Evolutionary conservation across 106 monocot genomes (phyloP).

Genomic region (Acorus calamus): DNA sequence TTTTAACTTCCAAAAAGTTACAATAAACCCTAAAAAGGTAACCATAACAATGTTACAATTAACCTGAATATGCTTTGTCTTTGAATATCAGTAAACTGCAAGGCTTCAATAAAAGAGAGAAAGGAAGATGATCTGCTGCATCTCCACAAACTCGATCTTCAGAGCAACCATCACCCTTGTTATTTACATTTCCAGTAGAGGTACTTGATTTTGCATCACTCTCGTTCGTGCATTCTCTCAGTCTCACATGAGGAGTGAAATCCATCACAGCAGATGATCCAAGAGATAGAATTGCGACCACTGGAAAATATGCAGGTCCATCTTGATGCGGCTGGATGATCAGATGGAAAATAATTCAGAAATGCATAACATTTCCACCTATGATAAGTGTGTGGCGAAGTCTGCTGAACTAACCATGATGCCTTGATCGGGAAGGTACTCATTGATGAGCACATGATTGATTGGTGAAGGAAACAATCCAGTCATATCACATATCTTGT

Average conservation of each 20-base stretch:
- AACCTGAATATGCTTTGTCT: constrained; percentile 86
- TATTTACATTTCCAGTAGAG: background rate
- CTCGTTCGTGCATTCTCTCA: constrained; percentile 7
- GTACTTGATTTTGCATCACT: constrained; percentile 1
- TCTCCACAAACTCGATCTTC: background rate
- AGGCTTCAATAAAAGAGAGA: constrained; percentile 67
- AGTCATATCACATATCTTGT: constrained; percentile 47
- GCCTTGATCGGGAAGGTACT: constrained; percentile 89
- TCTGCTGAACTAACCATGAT: constrained; percentile 67
- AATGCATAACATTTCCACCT: too few relatives aligned
- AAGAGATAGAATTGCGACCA: constrained; percentile 86
- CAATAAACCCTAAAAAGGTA: background rate
- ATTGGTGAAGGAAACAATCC: constrained; percentile 77
- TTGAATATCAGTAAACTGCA: constrained; percentile 90
- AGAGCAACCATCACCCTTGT: constrained; percentile 1
- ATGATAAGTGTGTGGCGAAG: background rate
- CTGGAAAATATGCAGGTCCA: constrained; percentile 94
- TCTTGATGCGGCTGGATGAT: constrained; percentile 85
- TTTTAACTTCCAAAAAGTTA: background rate
- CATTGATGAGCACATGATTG: constrained; percentile 96
- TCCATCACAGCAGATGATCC: constrained; percentile 64
- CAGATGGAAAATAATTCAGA: background rate
- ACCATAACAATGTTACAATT: background rate
- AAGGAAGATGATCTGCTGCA: background rate
- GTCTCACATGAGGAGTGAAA: constrained; percentile 63